phyloP scores from a whole-genome alignment of 768 basidiomycete genomes.

The Lanmaoa pseudosensibilis region DNA sequence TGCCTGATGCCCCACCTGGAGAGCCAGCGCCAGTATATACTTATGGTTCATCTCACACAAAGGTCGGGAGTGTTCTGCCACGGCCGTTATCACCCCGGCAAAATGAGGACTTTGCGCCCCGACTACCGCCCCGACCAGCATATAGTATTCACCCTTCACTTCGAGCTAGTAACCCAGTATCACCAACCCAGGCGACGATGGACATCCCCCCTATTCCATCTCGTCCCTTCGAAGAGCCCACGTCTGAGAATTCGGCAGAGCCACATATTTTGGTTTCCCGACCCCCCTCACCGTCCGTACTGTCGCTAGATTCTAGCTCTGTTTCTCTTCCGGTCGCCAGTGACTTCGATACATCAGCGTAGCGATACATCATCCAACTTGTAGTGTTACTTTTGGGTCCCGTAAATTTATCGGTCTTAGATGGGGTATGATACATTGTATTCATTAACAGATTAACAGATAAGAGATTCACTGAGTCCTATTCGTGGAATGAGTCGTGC shows the following conservation, averaged over 20 bases:
- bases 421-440: slow-evolving; percentile 2
- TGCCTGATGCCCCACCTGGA: slow-evolving; percentile 70
- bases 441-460: not conserved
- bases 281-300: slow-evolving; percentile 19
- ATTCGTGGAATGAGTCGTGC: slow-evolving; percentile 29
- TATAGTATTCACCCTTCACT: slow-evolving; percentile 79
- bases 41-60: slow-evolving; percentile 75
- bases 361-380: slow-evolving; percentile 14
- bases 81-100: slow-evolving; percentile 23
- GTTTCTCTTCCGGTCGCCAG: slow-evolving; percentile 11
- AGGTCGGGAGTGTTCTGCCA: slow-evolving; percentile 49
- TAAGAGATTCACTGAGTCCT: not conserved
- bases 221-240: slow-evolving; percentile 27
- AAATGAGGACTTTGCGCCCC: slow-evolving; percentile 71
- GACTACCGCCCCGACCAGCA: slow-evolving; percentile 64
- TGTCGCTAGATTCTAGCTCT: slow-evolving; percentile 14
- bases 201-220: slow-evolving; percentile 31
- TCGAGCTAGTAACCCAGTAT: slow-evolving; percentile 46
- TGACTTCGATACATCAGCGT: slow-evolving; percentile 10
- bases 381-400: slow-evolving; percentile 7
- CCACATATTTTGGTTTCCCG: slow-evolving; percentile 13
- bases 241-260: slow-evolving; percentile 11
- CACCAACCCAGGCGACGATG: slow-evolving; percentile 46
- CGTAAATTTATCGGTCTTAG: slow-evolving; percentile 7
- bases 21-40: slow-evolving; percentile 56